phyloP scores from a whole-genome alignment of 768 basidiomycete genomes.

The Podaxis carcinomalis region DNA sequence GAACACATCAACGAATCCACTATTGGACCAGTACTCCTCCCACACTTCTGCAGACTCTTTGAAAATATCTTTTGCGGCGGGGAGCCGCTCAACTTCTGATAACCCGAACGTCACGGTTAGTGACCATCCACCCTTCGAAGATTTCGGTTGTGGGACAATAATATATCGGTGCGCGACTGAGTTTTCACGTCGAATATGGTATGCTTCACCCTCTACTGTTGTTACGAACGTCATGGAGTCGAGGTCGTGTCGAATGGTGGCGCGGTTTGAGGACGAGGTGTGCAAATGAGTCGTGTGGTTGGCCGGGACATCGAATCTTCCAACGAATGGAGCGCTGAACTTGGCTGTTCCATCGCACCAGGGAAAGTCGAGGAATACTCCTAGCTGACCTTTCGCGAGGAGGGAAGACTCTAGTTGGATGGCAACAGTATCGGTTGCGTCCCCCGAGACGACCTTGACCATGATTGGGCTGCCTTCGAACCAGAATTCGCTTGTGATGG shows the following conservation, averaged over 20 bases:
- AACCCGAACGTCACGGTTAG: slow-evolving; percentile 32
- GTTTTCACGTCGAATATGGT: slow-evolving; percentile 38
- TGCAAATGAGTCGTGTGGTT: slow-evolving; percentile 44
- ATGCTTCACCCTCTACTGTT: slow-evolving; percentile 34
- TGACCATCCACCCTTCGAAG: slow-evolving; percentile 24
- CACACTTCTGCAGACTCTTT: slow-evolving; percentile 35
- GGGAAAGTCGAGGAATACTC: slow-evolving; percentile 53
- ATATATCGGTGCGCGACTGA: slow-evolving; percentile 42
- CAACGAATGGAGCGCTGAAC: slow-evolving; percentile 57
- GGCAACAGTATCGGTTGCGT: slow-evolving; percentile 34
- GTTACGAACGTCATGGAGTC: slow-evolving; percentile 38
- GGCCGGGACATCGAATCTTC: slow-evolving; percentile 40
- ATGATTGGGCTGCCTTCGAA: slow-evolving; percentile 29
- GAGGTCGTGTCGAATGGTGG: slow-evolving; percentile 39
- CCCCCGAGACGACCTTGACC: slow-evolving; percentile 37
- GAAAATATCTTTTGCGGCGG: slow-evolving; percentile 21
- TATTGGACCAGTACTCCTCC: slow-evolving; percentile 42
- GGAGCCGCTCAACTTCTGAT: slow-evolving; percentile 13
- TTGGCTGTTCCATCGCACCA: slow-evolving; percentile 57
- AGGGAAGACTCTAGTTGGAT: slow-evolving; percentile 37
- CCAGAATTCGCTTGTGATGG: slow-evolving; percentile 40
- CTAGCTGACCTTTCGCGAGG: slow-evolving; percentile 33
- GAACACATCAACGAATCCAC: slow-evolving; percentile 49
- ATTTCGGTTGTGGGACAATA: slow-evolving; percentile 27
- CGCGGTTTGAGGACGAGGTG: slow-evolving; percentile 18